phyloP scores from a whole-genome alignment of 768 basidiomycete genomes.

The Mycena haematopus region DNA sequence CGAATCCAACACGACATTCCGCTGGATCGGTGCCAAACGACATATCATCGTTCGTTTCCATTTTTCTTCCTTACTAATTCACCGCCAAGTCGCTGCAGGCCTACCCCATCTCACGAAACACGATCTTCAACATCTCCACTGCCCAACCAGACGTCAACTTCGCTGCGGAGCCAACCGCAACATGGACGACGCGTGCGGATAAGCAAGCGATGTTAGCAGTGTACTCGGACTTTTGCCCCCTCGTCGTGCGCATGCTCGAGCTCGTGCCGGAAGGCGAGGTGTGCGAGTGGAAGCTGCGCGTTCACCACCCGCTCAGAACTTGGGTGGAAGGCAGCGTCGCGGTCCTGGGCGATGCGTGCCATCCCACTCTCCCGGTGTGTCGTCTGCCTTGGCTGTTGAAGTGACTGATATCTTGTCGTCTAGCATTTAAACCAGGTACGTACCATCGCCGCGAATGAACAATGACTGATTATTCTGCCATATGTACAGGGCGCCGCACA shows the following conservation, averaged over 20 bases:
- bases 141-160: conserved; percentile 45
- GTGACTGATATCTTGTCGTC: background rate
- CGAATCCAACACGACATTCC: conserved; percentile 36
- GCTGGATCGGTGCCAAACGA: conserved; percentile 45
- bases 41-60: conserved; percentile 28
- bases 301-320: conserved; percentile 43
- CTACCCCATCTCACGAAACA: conserved; percentile 44
- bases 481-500: conserved; percentile 45
- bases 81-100: conserved; percentile 14
- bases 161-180: conserved; percentile 38
- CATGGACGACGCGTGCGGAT: conserved; percentile 42
- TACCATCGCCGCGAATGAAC: too few species aligned
- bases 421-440: conserved; percentile 22
- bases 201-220: conserved; percentile 42
- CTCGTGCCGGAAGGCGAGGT: conserved; percentile 45
- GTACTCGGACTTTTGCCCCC: conserved; percentile 43
- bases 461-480: background rate
- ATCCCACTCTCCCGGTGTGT: conserved; percentile 33
- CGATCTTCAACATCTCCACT: conserved; percentile 46
- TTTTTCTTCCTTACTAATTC: background rate
- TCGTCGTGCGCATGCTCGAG: conserved; percentile 41
- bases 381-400: background rate
- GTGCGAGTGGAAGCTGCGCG: conserved; percentile 47
- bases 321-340: conserved; percentile 45
- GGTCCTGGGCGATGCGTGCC: conserved; percentile 45